Evolutionary conservation across 768 basidiomycete species (phyloP), one percentile per base, ranked within the genome.

Genomic region (Dendrothele bispora): DNA sequence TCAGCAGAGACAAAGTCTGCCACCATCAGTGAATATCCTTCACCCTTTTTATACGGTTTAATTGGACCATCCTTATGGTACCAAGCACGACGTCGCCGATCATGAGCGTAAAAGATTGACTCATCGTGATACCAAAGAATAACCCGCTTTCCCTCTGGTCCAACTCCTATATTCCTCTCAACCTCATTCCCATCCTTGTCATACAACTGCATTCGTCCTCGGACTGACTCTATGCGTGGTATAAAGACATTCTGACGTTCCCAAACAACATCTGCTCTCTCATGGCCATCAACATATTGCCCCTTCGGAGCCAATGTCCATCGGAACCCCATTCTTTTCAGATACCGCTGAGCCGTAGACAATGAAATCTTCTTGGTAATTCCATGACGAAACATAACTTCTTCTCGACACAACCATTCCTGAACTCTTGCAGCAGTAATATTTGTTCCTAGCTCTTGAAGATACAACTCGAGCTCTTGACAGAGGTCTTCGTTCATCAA

Each of bases 401-500:
- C 47, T 25, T 46, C 15, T 4, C 45, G 40, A 1, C 22, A 17
- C 5, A 69, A 29, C 43, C 52, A 69, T 4, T 63, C 48, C 1
- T 56, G 53, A 5, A 65, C 8, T 36, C 64, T 51, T 29, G 53
- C 20, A 43, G 64, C 52, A 26, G 59, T 27, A 8, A 64, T 59
- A 18, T 58, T 48, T 18, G 58, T 58, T 10, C 62, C 65, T 35
- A 64, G 30, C 10, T 50, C 48, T 46, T 61, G 58, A 0, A 67
- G 52, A 43, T 58, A 56, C 2, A 57, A 27, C 12, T 51, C 53
- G 27, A 71, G 51, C 14, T 66, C 60, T 2, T 50, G 17, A n/a
- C 30, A 14, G 2, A 73, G 36, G 40, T 68, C 66, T 41, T 67
- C 65, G 37, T 70, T 28, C 20, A 8, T 21, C 17, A 42, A 28